These are phyloP conservation scores for Microbotryomycetes sp. DNA, from an alignment of 1,284 basidiomycete species.

Conservation along the genomic window DNA sequence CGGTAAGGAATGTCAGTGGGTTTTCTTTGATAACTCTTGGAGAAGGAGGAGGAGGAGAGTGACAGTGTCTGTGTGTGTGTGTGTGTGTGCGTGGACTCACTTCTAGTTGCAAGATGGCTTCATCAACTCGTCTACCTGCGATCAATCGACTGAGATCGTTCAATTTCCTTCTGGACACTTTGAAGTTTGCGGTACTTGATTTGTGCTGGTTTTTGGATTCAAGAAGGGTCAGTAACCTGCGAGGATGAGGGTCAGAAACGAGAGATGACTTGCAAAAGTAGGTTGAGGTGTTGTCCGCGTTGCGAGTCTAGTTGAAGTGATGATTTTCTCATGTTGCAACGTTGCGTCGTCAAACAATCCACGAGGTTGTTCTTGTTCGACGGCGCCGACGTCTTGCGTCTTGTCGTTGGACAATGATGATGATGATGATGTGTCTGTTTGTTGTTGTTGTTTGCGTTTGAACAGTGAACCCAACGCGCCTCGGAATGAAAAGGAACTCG, in stretches of 20 bases:
- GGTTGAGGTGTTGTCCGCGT: background rate
- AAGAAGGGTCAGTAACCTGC: background rate
- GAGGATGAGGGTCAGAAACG: background rate
- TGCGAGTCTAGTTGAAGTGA: background rate
- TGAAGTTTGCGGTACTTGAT: slow-evolving; percentile 84
- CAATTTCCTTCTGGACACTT: slow-evolving; percentile 86
- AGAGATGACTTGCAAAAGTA: background rate
- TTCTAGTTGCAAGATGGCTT: slow-evolving; percentile 92
- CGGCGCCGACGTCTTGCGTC: background rate
- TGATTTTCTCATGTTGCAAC: background rate
- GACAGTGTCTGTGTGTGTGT: too few species aligned
- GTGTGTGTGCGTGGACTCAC: slow-evolving; percentile 69
- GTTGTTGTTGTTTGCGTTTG: background rate
- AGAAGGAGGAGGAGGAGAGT: too few species aligned
- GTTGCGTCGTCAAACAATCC: background rate
- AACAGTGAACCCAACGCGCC: background rate
- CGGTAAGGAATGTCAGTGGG: background rate
- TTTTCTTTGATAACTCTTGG: too few species aligned
- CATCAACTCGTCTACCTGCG: slow-evolving; percentile 79
- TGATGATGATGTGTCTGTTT: too few species aligned
- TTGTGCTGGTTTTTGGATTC: slow-evolving; percentile 57
- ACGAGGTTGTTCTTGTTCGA: background rate
- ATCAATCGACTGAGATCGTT: slow-evolving; percentile 84
- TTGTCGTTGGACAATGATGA: background rate
- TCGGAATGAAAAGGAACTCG: background rate